Percentiles rank a stretch among this genome's conserved stretches.
Conservation (phyloP, 352 stramenopile species). For the Pythium aphanidermatum region DNA sequence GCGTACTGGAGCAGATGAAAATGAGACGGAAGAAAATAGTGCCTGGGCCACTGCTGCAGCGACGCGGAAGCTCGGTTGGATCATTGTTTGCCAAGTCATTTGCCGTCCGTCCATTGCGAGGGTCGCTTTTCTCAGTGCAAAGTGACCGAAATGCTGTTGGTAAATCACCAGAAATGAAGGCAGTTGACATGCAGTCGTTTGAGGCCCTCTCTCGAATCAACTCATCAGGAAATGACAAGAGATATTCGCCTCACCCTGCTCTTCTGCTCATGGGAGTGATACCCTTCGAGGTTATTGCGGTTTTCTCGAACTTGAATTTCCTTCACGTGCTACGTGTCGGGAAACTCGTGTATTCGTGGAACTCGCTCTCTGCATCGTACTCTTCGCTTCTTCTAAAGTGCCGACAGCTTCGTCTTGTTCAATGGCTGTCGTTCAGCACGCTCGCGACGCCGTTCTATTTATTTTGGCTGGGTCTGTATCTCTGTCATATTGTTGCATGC, state of each 20-base stretch:
- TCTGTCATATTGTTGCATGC: slow-evolving; percentile 43
- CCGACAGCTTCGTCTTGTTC: slow-evolving; percentile 15
- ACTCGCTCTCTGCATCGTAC: slow-evolving; percentile 16
- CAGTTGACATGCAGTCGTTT: slow-evolving; percentile 8
- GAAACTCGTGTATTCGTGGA: slow-evolving; percentile 13
- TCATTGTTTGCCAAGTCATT: slow-evolving; percentile 3
- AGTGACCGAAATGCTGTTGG: background rate
- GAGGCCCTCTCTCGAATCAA: background rate
- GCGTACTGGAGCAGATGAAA: background rate
- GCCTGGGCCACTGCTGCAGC: background rate
- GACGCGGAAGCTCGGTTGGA: background rate
- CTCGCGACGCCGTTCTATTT: slow-evolving; percentile 36
- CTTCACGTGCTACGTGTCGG: slow-evolving; percentile 35
- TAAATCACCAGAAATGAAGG: background rate
- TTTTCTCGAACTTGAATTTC: slow-evolving; percentile 27
- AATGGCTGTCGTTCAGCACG: slow-evolving; percentile 42
- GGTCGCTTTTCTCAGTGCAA: slow-evolving; percentile 7
- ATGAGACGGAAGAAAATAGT: background rate
- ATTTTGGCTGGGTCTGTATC: slow-evolving; percentile 43
- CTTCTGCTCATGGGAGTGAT: slow-evolving; percentile 1
- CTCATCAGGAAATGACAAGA: too few species aligned
- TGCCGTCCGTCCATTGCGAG: background rate
- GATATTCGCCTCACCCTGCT: too few species aligned
- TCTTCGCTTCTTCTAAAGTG: slow-evolving; percentile 14
- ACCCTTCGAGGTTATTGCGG: slow-evolving; percentile 1